Base-by-base conservation (phyloP, 2,329 filamentous ascomycete genomes). In the Gliomastix tumulicola region DNA sequence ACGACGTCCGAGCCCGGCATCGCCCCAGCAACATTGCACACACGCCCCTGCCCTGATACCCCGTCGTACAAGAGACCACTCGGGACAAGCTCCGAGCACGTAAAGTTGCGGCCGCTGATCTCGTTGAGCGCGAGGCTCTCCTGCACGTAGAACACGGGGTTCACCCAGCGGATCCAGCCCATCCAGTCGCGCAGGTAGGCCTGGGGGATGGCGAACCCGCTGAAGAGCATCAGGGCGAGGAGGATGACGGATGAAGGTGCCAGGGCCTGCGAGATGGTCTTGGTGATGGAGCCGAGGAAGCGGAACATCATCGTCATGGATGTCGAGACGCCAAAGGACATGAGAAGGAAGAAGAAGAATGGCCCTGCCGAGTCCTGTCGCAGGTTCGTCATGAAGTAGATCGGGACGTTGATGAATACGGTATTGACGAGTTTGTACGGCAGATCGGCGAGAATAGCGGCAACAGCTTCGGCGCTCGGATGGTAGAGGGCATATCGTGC, bases 101-200 rank as follows among this genome's bases (percentile, higher is more conserved):
- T 32, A 53, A 82, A 92, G 0, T 76, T 44, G 12, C 81, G 75
- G 40, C 66, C 62, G 46, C 78, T 60, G 53, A 94, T 94, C 57
- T 95, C 88, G 58, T 94, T 94, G 44, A 85, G 72, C 72, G 89
- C 82, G 17, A 94, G 68, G 0, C 78, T 67, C 55, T 94, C 87
- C 50, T 94, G 94, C 0, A 78, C 78, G 44, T 92, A 94, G 2
- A 76, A 78, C 8, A 94, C 71, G 3, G 86, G 85, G 42, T 92
- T 35, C 21, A 35, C 17, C 13, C 18, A 35, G 15, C 18, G 21
- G 23, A 35, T 10, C 34, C 34, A 35, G 4, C 34, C 21, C n/a
- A 73, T 21, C 44, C 44, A 45, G 21, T n/a, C 25, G 1, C 40
- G 62, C 73, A 76, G 82, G 52, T 79, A 45, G 19, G 43, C 39